Conservation (phyloP, 2,329 filamentous ascomycete genomes). For the Boeremia lycopersici region DNA sequence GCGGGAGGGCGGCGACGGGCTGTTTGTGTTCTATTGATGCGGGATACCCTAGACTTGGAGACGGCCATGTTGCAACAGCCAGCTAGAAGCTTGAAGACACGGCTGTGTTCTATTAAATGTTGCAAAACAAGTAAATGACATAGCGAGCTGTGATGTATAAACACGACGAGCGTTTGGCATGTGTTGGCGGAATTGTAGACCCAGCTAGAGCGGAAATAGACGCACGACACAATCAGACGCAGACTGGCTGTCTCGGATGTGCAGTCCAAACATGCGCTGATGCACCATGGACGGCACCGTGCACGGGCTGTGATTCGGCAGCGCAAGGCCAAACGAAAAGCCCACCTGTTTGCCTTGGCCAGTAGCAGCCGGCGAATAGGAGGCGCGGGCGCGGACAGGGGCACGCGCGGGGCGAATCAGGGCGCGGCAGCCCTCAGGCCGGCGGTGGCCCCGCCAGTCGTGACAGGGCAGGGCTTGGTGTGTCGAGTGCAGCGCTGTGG, state of each 20-base stretch:
- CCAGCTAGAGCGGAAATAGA: no score
- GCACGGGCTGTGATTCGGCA: constrained; percentile 9
- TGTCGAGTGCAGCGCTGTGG: constrained; percentile 11
- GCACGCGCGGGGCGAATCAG: constrained; percentile 25
- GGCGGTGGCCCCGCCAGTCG: neutral
- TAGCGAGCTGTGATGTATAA: no score
- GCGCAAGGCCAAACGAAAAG: constrained; percentile 8
- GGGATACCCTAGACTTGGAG: no score
- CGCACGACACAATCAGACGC: neutral
- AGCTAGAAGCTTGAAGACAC: no score
- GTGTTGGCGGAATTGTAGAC: no score
- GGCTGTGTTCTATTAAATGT: no score
- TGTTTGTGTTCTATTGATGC: constrained; percentile 46
- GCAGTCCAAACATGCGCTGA: constrained; percentile 17
- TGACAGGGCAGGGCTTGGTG: constrained; percentile 2
- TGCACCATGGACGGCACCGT: constrained; percentile 11
- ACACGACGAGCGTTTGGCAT: no score
- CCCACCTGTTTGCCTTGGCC: constrained; percentile 14
- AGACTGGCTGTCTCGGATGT: constrained; percentile 6
- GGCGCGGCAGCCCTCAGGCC: constrained; percentile 2
- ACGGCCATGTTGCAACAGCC: no score
- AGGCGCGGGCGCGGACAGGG: constrained; percentile 13
- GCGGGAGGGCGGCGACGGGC: constrained; percentile 32
- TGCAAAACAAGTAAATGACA: no score
- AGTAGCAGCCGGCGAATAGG: constrained; percentile 21